Evolutionary conservation across 1,139 yeast species (phyloP), one percentile per base, ranked within the genome.

Genomic region (Nakaseomyces kungkrabaensis): DNA sequence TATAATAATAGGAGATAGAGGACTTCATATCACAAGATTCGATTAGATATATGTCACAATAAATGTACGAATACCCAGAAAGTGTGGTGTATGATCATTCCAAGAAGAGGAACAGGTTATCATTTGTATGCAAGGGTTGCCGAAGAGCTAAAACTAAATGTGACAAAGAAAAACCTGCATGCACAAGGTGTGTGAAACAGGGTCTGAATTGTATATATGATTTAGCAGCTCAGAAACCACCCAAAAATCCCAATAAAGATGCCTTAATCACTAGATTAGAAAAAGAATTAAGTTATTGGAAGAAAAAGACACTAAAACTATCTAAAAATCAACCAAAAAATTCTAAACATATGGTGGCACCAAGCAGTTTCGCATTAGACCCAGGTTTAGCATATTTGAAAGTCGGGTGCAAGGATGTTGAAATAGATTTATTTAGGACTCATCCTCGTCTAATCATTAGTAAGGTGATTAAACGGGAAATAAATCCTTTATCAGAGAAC

Each of bases 61-160:
- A 22, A 37, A 37, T 17, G 13, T 37, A n/a, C 5, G 25, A 9
- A 7, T 17, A 13, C 5, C 7, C 25, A 7, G 45, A 31, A 31
- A 22, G 27, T 22, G 37, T 29, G 34, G 36, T 8, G 4, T 22
- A 27, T 32, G 37, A 42, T 10, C 6, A 25, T 24, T 38, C 43
- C 17, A 38, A 38, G 44, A 62, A 56, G 44, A 54, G 69, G 43
- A 60, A 65, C 43, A 56, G 68, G 45, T 49, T 66, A 3, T 66
- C 68, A 0, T 66, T 58, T 49, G 68, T 65, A 11, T 66, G 69
- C 48, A 60, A 62, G 47, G 58, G 59, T 1, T 66, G 69, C 48
- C 53, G 68, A 48, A 57, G 56, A 43, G 58, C 65, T 1, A 62
- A 63, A 50, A 62, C 68, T 0, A 65, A 61, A 50, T 66, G 70